phyloP scores from a whole-genome alignment of 148 eudicot genomes.

The Camellia japonica region DNA sequence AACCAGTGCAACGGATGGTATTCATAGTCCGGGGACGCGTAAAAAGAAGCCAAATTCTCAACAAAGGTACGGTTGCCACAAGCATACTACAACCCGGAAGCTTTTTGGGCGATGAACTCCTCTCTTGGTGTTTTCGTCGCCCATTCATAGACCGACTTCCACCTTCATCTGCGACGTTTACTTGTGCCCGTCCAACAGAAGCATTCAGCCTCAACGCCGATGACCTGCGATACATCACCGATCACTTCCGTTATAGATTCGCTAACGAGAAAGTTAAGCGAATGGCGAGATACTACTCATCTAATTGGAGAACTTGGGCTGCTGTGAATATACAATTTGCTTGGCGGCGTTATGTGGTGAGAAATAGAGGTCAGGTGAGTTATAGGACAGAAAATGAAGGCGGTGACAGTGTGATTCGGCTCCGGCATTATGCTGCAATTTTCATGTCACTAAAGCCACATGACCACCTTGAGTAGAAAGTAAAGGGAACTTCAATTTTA shows the following conservation, averaged over 20 bases:
- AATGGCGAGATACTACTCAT: constrained; percentile 37
- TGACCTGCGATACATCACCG: constrained; percentile 31
- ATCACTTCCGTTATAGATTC: constrained; percentile 38
- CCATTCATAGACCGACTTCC: constrained; percentile 35
- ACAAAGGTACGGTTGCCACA: constrained; percentile 26
- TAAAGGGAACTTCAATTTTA: not conserved
- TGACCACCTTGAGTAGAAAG: constrained; percentile 22
- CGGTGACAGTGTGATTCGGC: not conserved
- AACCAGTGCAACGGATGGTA: constrained; percentile 39
- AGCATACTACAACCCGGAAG: constrained; percentile 32
- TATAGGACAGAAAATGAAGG: not conserved
- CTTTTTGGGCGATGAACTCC: constrained; percentile 36
- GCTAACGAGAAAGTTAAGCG: constrained; percentile 28
- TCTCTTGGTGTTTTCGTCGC: constrained; percentile 42
- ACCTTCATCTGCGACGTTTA: constrained; percentile 33
- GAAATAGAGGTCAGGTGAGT: not conserved
- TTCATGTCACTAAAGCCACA: constrained; percentile 28
- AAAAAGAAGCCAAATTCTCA: constrained; percentile 31
- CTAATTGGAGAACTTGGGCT: constrained; percentile 49
- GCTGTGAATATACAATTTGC: constrained; percentile 44
- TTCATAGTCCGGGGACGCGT: constrained; percentile 36
- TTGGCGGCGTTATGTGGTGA: constrained; percentile 29
- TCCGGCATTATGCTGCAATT: constrained; percentile 23
- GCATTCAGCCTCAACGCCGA: constrained; percentile 33
- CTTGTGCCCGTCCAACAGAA: constrained; percentile 25